phyloP scores from a whole-genome alignment of 177 flowering plant genomes.

The Vitis hybrid region DNA sequence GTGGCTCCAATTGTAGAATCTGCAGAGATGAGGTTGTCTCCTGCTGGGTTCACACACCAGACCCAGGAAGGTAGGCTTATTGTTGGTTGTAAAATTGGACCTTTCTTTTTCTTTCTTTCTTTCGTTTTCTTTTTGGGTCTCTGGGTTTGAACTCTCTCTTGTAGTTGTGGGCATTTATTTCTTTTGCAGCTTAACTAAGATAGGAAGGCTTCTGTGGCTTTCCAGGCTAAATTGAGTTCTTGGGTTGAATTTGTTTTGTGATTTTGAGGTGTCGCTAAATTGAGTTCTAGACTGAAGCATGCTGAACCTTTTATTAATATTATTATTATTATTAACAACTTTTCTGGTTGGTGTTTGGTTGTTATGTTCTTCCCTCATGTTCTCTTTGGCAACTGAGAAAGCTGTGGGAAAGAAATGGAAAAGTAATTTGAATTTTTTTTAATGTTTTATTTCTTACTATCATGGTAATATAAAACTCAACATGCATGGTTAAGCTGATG shows the following conservation, averaged over 20 bases:
- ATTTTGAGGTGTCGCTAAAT: neutral
- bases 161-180: neutral
- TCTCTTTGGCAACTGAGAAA: too few relatives aligned
- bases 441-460: too few relatives aligned
- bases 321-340: too few relatives aligned
- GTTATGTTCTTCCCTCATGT: too few relatives aligned
- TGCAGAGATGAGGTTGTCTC: slow-evolving; percentile 63
- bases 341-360: too few relatives aligned
- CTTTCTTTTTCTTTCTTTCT: neutral
- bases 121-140: neutral
- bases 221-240: neutral
- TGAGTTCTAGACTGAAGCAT: too few relatives aligned
- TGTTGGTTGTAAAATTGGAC: slow-evolving; percentile 1
- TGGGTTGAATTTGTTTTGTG: neutral
- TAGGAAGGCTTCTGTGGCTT: neutral
- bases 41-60: slow-evolving; percentile 65
- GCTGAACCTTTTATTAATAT: too few relatives aligned
- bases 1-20: neutral
- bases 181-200: too few relatives aligned
- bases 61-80: slow-evolving; percentile 57
- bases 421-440: too few relatives aligned
- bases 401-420: too few relatives aligned
- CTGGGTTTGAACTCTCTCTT: neutral
- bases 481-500: too few relatives aligned
- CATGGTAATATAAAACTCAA: too few relatives aligned